These are phyloP conservation scores for Pluteus cervinus DNA, from an alignment of 768 basidiomycete species.

Conservation along the genomic window DNA sequence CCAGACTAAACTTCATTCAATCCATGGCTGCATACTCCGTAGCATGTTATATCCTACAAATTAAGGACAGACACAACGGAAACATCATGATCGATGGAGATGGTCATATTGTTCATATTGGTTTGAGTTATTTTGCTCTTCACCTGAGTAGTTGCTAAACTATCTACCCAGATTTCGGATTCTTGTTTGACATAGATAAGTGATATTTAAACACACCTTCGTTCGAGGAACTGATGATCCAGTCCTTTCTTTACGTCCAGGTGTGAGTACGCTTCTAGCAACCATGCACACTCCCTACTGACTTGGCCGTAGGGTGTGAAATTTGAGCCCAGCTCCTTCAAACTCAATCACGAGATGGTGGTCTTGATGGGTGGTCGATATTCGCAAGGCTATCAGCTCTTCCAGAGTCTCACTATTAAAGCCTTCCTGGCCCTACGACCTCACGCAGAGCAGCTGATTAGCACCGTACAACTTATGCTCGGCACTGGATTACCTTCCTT, in stretches of 20 bases:
- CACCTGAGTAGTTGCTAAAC: conserved; percentile 2
- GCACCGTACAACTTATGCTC: conserved; percentile 89
- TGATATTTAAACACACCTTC: conserved; percentile 19
- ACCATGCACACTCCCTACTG: conserved; percentile 2
- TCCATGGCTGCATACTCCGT: conserved; percentile 99
- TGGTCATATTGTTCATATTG: conserved; percentile 95
- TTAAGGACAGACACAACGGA: conserved; percentile 98
- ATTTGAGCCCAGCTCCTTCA: conserved; percentile 98
- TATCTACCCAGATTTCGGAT: conserved; percentile 74
- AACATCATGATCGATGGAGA: conserved; percentile 99
- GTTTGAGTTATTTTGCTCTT: conserved; percentile 35
- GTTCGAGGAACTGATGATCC: conserved; percentile 18
- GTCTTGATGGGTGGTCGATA: conserved; percentile 93
- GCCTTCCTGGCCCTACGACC: conserved; percentile 97
- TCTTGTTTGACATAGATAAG: conserved; percentile 98
- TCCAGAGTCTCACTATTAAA: conserved; percentile 91
- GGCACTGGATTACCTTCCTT: conserved; percentile 93
- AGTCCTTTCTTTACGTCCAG: conserved; percentile 49
- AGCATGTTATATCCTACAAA: conserved; percentile 95
- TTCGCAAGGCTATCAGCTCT: conserved; percentile 91
- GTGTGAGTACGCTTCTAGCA: conserved; percentile 34
- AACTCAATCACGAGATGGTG: conserved; percentile 98
- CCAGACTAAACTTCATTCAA: conserved; percentile 93
- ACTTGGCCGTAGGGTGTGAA: conserved; percentile 73
- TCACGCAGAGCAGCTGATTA: conserved; percentile 84